phyloP scores from a whole-genome alignment of 2,329 filamentous ascomycete species.

The Colletotrichum sp. region DNA sequence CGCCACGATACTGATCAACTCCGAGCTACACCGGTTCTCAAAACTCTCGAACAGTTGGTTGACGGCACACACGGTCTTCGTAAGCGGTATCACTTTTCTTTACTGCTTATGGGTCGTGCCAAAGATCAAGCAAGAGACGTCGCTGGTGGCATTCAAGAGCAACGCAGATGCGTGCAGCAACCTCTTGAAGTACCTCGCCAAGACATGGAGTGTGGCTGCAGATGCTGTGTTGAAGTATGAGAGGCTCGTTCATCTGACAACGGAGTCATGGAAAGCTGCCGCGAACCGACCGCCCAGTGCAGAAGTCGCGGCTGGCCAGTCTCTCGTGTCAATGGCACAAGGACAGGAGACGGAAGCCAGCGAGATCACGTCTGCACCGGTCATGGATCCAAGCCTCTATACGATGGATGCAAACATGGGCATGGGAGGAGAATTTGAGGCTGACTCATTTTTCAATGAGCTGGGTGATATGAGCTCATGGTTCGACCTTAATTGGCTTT shows the following conservation, averaged over 20 bases:
- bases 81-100: conserved; percentile 34
- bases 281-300: not conserved
- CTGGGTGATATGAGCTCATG: conserved; percentile 29
- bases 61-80: conserved; percentile 33
- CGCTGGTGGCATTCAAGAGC: not conserved
- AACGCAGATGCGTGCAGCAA: conserved; percentile 23
- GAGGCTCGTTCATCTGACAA: not conserved
- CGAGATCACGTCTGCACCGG: not conserved
- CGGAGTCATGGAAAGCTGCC: not conserved
- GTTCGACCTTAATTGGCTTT: conserved; percentile 30
- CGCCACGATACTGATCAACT: conserved; percentile 31
- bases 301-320: not conserved
- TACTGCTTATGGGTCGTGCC: conserved; percentile 27
- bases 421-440: not conserved
- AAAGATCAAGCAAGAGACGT: not conserved
- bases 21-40: conserved; percentile 30
- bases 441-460: conserved; percentile 24
- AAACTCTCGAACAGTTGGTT: conserved; percentile 33
- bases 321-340: not conserved
- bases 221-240: conserved; percentile 36
- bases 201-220: conserved; percentile 38
- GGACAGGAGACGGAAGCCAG: not conserved
- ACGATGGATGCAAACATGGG: not conserved
- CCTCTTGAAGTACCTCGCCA: conserved; percentile 25
- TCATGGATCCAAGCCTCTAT: not conserved